phyloP scores from a whole-genome alignment of 495 filamentous ascomycete species.

The Haplographium delicatum region DNA sequence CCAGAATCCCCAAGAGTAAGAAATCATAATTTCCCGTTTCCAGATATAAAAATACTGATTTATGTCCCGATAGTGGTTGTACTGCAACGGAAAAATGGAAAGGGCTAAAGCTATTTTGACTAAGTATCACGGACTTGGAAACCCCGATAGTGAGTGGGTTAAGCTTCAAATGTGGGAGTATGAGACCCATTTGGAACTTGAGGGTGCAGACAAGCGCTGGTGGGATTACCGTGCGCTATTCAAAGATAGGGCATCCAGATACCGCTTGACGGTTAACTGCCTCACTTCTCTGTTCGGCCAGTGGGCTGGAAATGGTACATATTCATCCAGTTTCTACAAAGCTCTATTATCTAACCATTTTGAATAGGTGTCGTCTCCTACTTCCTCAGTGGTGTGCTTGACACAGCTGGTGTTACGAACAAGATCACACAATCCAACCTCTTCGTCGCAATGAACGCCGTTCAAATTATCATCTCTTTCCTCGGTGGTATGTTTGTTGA shows the following conservation, averaged over 20 bases:
- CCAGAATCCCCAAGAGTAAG: constrained; percentile 35
- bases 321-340: background rate
- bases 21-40: background rate
- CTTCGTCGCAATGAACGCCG: constrained; percentile 31
- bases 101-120: constrained; percentile 34
- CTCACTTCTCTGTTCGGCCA: constrained; percentile 58
- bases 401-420: constrained; percentile 45
- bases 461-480: constrained; percentile 24
- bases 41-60: no score
- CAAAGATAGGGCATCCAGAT: constrained; percentile 38
- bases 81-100: constrained; percentile 22
- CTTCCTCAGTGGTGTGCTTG: constrained; percentile 40
- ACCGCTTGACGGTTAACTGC: constrained; percentile 31
- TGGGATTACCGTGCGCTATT: constrained; percentile 55
- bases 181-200: constrained; percentile 38
- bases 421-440: constrained; percentile 39
- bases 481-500: constrained; percentile 66
- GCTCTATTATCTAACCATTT: background rate
- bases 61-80: constrained; percentile 14
- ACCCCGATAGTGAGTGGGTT: constrained; percentile 29
- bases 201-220: constrained; percentile 50
- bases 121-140: constrained; percentile 41
- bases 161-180: constrained; percentile 46
- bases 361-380: constrained; percentile 26
- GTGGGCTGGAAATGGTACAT: constrained; percentile 50